A percentile compares a stretch with the other conserved stretches of the same genome.
phyloP scores from a whole-genome alignment of 2,329 filamentous ascomycete species.

The Aspergillus eucalypticola region DNA sequence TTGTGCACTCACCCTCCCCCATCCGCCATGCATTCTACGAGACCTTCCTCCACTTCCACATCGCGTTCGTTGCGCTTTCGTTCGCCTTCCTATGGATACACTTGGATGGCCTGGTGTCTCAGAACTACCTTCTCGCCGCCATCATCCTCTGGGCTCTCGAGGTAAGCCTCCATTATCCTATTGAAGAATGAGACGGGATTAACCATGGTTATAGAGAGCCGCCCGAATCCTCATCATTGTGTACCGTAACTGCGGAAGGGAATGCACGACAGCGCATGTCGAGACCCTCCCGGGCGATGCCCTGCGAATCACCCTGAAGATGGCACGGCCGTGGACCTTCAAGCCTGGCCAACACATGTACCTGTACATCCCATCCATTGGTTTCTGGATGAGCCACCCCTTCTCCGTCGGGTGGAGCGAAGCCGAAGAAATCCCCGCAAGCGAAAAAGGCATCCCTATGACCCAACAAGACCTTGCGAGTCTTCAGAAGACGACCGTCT shows the following conservation, averaged over 20 bases:
- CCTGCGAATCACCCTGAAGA: constrained; percentile 67
- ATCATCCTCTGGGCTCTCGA: constrained; percentile 77
- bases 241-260: constrained; percentile 62
- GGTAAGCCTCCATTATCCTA: constrained; percentile 23
- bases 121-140: constrained; percentile 72
- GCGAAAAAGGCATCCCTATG: constrained; percentile 47
- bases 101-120: constrained; percentile 67
- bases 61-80: constrained; percentile 67
- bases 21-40: constrained; percentile 95
- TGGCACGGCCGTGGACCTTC: constrained; percentile 67
- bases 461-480: constrained; percentile 54
- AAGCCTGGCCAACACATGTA: constrained; percentile 74
- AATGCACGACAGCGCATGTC: constrained; percentile 65
- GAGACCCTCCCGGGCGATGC: constrained; percentile 70
- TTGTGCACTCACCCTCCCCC: constrained; percentile 72
- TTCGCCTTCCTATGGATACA: constrained; percentile 79
- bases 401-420: constrained; percentile 78
- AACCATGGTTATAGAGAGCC: constrained; percentile 44
- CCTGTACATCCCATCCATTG: constrained; percentile 67
- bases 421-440: constrained; percentile 50
- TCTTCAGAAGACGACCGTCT: constrained; percentile 61
- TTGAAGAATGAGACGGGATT: constrained; percentile 8
- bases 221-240: constrained; percentile 64
- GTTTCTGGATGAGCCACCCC: constrained; percentile 71
- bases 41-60: constrained; percentile 87